Evolutionary conservation across 345 rosid genomes (phyloP), one percentile per base, ranked within the genome.

Genomic region (Acer yangbiense): DNA sequence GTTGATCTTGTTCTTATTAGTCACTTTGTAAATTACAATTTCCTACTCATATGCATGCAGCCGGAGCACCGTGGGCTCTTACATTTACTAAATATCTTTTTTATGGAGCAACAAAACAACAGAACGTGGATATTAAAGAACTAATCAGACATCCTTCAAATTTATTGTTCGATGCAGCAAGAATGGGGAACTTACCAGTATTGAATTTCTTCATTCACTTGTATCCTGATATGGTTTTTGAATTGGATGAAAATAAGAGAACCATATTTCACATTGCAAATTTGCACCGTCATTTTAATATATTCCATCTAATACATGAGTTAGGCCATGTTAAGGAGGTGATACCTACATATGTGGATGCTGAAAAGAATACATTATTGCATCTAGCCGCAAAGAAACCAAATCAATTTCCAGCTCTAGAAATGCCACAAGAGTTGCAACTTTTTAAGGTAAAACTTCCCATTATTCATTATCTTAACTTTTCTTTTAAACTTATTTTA

Each of bases 251-350:
- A 13, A 35, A 12, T 5, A 4, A 41, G 0, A 29, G 52, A 29
- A 78, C 66, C n/a, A 75, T 82, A 29, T 83, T 83, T 69, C 85
- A 83, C 23, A 73, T 61, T 9, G 85, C 82, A 7, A 78, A 72
- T 55, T 7, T 72, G 43, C 64, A 72, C 3, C 69, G 83, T 32
- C 80, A 79, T 6, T 64, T 21, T 10, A n/a, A 69, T 3, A 43
- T 79, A 62, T 79, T 79, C 20, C 69, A 39, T 9, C 69, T 76
- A 18, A 79, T 79, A 58, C 1, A 69, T 18, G 74, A 64, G 17
- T 41, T 79, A 18, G 83, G 83, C 11, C 39, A 75, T 2, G 44
- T 44, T 6, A 83, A 58, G 55, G 64, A 77, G 29, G 6, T 73
- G 13, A 6, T 80, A 32, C 75, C 72, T 1, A 7, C 63, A 13